These are phyloP conservation scores for Circinella umbellata DNA, from an alignment of 371 early-diverging fungal species.

Conservation along the genomic window DNA sequence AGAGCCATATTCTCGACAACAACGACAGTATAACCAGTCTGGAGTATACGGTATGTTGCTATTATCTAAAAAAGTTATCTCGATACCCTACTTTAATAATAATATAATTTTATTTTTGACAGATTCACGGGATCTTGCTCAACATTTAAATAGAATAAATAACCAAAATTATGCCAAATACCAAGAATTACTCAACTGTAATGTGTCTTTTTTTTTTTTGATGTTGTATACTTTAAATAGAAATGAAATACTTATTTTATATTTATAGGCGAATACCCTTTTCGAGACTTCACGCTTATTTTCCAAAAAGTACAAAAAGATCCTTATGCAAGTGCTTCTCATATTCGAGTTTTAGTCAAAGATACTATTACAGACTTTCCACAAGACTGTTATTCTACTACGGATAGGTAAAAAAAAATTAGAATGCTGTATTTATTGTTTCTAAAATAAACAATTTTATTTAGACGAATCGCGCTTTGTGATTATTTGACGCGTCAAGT, in stretches of 20 bases:
- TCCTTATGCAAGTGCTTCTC: conserved; percentile 52
- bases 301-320: conserved; percentile 49
- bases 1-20: neutral
- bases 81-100: no score
- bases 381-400: neutral
- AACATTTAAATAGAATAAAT: neutral
- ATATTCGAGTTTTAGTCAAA: conserved; percentile 35
- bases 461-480: conserved; percentile 8
- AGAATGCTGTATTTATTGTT: no score
- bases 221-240: no score
- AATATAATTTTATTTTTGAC: neutral
- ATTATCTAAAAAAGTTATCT: no score
- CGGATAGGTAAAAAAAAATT: no score
- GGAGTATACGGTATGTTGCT: neutral
- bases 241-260: neutral
- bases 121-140: neutral
- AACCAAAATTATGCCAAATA: neutral
- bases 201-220: neutral
- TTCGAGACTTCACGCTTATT: conserved; percentile 27
- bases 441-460: neutral
- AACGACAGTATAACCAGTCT: neutral
- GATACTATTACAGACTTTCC: conserved; percentile 37
- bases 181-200: conserved; percentile 1
- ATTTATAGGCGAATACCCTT: neutral
- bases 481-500: conserved; percentile 13